Percentiles rank a stretch among this genome's conserved stretches.
Evolutionary conservation across 176 grass and related monocot species (phyloP).

Genomic region (Sorghum bicolor): DNA sequence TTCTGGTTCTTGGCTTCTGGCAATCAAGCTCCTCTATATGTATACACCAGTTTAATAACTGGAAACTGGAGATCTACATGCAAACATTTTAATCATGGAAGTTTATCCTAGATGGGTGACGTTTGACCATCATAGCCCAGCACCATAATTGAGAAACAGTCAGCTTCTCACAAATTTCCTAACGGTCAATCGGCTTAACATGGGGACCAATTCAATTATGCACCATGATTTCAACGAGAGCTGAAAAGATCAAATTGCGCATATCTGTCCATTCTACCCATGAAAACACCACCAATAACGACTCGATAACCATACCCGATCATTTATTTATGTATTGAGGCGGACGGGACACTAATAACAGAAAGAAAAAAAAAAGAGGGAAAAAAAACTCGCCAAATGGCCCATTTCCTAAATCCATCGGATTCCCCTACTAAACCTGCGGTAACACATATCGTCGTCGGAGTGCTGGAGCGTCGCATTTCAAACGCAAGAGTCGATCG

Average conservation of each 20-base stretch:
- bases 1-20: background rate
- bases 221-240: background rate
- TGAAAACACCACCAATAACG: background rate
- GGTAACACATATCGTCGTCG: background rate
- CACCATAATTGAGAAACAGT: background rate
- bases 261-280: background rate
- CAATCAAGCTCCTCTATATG: background rate
- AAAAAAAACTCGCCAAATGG: background rate
- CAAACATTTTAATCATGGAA: background rate
- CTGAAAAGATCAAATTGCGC: background rate
- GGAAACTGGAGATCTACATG: background rate
- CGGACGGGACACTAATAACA: background rate
- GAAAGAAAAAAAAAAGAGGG: background rate
- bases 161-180: background rate
- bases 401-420: background rate
- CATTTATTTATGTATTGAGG: background rate
- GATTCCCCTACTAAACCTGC: background rate
- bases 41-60: background rate
- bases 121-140: background rate
- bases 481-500: constrained; percentile 16
- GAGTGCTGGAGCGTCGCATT: background rate
- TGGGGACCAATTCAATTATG: background rate
- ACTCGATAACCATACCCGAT: background rate
- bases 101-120: background rate
- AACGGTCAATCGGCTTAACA: background rate